phyloP scores from a whole-genome alignment of 2,329 filamentous ascomycete genomes.

The Diaporthe sp. region DNA sequence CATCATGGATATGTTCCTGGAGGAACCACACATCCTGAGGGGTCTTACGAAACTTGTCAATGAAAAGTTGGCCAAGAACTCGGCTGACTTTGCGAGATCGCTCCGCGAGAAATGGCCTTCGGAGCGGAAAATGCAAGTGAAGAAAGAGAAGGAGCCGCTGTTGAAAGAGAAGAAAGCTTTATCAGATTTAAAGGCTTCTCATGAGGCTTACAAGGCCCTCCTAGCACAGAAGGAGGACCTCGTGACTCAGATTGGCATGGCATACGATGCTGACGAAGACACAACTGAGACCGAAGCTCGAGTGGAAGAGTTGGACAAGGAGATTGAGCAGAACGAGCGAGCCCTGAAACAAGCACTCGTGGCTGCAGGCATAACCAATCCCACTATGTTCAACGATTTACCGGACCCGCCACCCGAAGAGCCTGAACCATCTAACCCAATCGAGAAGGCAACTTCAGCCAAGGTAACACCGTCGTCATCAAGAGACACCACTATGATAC shows the following conservation, averaged over 20 bases:
- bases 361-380: conserved; percentile 60
- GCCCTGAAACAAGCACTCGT: conserved; percentile 57
- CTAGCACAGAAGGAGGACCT: conserved; percentile 61
- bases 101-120: conserved; percentile 62
- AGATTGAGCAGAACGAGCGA: conserved; percentile 60
- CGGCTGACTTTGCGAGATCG: conserved; percentile 61
- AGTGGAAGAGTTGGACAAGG: conserved; percentile 62
- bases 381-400: conserved; percentile 55
- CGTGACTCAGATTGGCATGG: conserved; percentile 61
- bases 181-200: conserved; percentile 56
- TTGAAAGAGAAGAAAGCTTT: conserved; percentile 61
- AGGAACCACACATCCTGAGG: conserved; percentile 51
- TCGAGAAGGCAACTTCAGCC: conserved; percentile 59
- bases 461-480: conserved; percentile 49
- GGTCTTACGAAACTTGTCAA: conserved; percentile 56
- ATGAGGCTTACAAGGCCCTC: conserved; percentile 59
- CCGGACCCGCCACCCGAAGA: conserved; percentile 47
- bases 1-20: conserved; percentile 55
- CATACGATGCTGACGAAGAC: conserved; percentile 65
- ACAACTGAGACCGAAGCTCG: conserved; percentile 66
- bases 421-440: conserved; percentile 48
- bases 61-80: conserved; percentile 61
- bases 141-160: conserved; percentile 64
- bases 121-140: conserved; percentile 62
- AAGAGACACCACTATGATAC: conserved; percentile 50